Percentiles rank a stretch among this genome's conserved stretches.
Conservation (phyloP, 2,329 filamentous ascomycete genomes). For the Claviceps spartinae region DNA sequence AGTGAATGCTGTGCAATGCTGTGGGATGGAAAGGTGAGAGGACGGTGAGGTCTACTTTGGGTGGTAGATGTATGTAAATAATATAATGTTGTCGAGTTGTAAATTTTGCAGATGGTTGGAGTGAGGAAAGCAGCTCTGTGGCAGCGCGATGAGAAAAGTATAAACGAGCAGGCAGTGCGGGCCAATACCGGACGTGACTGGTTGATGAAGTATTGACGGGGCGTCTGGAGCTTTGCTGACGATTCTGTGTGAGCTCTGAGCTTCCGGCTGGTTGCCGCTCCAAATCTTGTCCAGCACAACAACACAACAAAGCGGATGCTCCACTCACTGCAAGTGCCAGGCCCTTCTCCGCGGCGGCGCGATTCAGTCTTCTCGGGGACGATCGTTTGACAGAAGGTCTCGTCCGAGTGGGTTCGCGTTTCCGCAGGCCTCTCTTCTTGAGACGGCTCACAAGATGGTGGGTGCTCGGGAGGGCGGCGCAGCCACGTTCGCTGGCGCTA, state of each 20-base stretch:
- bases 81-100: too few species aligned
- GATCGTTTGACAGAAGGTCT: neutral
- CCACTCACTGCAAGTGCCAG: neutral
- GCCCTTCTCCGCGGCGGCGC: too few species aligned
- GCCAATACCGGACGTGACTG: neutral
- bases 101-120: too few species aligned
- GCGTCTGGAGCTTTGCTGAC: neutral
- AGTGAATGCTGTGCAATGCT: neutral
- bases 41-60: too few species aligned
- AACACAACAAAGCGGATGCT: neutral
- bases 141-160: too few species aligned
- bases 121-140: too few species aligned
- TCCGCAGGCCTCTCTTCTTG: neutral
- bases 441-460: neutral
- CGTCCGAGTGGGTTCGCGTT: neutral
- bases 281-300: neutral
- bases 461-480: conserved; percentile 1
- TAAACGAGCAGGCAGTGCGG: neutral
- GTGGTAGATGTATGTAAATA: too few species aligned
- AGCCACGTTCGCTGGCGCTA: neutral
- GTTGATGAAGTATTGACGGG: neutral
- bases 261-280: neutral
- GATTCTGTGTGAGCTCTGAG: conserved; percentile 1
- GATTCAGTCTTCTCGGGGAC: too few species aligned
- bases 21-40: neutral